Evolutionary conservation across 371 early-diverging fungal species (phyloP).

Genomic region (Apophysomyces sp.): DNA sequence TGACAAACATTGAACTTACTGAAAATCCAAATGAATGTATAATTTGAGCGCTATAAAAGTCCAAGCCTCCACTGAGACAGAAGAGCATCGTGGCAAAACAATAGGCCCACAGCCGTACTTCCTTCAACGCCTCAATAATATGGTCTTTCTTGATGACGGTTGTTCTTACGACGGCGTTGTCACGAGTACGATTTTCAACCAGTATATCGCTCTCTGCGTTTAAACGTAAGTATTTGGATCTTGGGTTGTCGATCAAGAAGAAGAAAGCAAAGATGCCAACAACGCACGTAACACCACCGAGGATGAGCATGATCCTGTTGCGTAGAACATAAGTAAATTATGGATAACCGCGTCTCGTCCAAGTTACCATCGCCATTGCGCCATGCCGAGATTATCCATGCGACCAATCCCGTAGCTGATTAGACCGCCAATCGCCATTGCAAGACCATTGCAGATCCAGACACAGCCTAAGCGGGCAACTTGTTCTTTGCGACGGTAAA

Average conservation of each 20-base stretch:
- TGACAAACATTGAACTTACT: constrained; percentile 14
- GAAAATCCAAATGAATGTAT: constrained; percentile 33
- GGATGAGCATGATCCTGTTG: constrained; percentile 43
- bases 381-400: constrained; percentile 38
- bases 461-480: constrained; percentile 18
- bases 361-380: constrained; percentile 49
- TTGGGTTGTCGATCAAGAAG: constrained; percentile 38
- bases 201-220: constrained; percentile 37
- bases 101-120: constrained; percentile 35
- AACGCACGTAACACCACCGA: constrained; percentile 23
- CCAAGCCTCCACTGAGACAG: constrained; percentile 38
- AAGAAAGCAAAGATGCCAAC: constrained; percentile 30
- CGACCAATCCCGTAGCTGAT: constrained; percentile 54
- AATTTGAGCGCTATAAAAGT: constrained; percentile 31
- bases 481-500: constrained; percentile 27
- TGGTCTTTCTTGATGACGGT: constrained; percentile 31
- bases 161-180: constrained; percentile 40
- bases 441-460: constrained; percentile 26
- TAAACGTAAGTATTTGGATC: constrained; percentile 21
- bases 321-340: neutral
- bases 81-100: constrained; percentile 26
- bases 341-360: neutral
- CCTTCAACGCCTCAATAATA: constrained; percentile 36
- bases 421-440: constrained; percentile 57
- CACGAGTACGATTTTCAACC: constrained; percentile 35